Percentiles rank a stretch among this genome's conserved stretches.
Conservation (phyloP, 345 rosid genomes). For the Populus euphratica region DNA sequence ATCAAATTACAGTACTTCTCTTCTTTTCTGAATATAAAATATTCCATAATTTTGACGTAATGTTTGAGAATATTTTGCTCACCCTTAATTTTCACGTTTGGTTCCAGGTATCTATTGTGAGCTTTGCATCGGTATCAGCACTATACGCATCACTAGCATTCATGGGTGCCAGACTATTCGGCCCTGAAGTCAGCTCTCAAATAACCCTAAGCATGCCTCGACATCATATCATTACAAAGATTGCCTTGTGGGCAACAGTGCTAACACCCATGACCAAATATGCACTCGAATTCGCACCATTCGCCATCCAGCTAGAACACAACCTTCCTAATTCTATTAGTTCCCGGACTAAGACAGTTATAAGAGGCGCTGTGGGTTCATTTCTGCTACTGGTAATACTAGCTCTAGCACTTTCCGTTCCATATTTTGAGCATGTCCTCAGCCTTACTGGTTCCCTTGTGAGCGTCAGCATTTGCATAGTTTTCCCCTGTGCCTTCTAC, state of each 20-base stretch:
- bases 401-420: conserved; percentile 52
- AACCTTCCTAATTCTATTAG: conserved; percentile 46
- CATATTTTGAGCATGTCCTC: conserved; percentile 64
- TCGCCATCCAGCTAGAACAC: conserved; percentile 64
- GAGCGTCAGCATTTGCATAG: conserved; percentile 45
- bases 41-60: background rate
- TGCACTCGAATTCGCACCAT: conserved; percentile 71
- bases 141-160: conserved; percentile 57
- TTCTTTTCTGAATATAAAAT: background rate
- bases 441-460: conserved; percentile 72
- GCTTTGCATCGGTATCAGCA: conserved; percentile 53
- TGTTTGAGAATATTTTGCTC: background rate
- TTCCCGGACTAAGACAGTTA: conserved; percentile 31
- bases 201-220: conserved; percentile 70
- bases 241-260: conserved; percentile 75
- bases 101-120: conserved; percentile 59
- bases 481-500: conserved; percentile 63
- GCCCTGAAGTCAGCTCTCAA: conserved; percentile 55
- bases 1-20: background rate
- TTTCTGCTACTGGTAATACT: conserved; percentile 46
- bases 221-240: conserved; percentile 51
- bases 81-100: background rate
- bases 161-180: conserved; percentile 71
- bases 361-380: conserved; percentile 55
- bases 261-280: conserved; percentile 79